These are phyloP conservation scores for Colletotrichum cordylinicola DNA, from an alignment of 2,329 filamentous ascomycete species.

Conservation along the genomic window DNA sequence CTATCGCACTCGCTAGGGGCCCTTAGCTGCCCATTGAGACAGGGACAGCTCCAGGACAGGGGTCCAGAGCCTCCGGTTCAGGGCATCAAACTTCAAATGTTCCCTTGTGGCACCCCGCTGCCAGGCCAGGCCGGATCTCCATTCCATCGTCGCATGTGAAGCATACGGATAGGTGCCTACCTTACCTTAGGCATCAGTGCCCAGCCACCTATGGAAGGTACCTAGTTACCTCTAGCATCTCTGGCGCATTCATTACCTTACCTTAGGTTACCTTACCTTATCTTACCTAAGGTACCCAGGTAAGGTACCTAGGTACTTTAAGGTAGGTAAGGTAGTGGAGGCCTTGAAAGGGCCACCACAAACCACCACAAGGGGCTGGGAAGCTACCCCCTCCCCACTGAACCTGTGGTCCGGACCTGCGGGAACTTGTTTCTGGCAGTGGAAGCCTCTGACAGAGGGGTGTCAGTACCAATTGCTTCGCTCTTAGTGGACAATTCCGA, in stretches of 20 bases:
- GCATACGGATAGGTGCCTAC: no score
- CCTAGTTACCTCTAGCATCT: background rate
- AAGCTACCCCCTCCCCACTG: background rate
- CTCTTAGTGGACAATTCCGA: background rate
- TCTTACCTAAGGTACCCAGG: no score
- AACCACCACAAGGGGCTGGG: background rate
- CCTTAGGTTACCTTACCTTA: no score
- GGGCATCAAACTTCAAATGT: background rate
- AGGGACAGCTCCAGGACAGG: constrained; percentile 2
- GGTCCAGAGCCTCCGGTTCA: background rate
- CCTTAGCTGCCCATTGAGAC: background rate
- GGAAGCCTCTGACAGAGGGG: background rate
- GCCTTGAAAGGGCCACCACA: background rate
- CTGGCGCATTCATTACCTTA: background rate
- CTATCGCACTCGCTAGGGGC: background rate
- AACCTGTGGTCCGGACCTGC: background rate
- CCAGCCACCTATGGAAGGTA: no score
- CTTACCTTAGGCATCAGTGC: no score
- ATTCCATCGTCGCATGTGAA: background rate
- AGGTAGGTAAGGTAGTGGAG: no score
- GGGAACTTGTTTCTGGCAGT: background rate
- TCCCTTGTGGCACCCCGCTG: background rate
- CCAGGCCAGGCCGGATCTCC: background rate
- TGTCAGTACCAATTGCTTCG: background rate
- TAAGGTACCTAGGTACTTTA: background rate